Evolutionary conservation across 495 filamentous ascomycete genomes (phyloP).

Genomic region (Glonium stellatum): DNA sequence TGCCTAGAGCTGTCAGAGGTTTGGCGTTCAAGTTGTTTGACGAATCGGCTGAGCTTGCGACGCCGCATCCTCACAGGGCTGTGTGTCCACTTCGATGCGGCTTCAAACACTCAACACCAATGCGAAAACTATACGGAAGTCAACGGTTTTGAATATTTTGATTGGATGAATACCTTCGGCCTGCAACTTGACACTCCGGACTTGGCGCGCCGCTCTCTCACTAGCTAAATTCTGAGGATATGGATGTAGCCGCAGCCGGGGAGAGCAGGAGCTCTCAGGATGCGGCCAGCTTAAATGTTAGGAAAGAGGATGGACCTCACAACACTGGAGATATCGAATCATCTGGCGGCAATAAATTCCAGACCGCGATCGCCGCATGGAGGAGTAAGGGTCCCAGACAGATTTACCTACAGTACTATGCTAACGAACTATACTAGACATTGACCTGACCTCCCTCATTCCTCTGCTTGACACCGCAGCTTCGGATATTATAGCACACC

Average conservation of each 20-base stretch:
- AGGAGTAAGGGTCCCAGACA: conserved; percentile 57
- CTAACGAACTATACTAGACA: conserved; percentile 51
- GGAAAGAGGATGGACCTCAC: neutral
- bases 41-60: conserved; percentile 20
- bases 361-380: conserved; percentile 92
- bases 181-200: neutral
- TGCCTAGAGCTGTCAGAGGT: conserved; percentile 5
- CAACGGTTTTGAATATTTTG: neutral
- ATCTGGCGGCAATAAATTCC: conserved; percentile 75
- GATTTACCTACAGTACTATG: neutral
- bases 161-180: neutral
- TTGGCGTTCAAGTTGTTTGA: neutral
- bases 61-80: conserved; percentile 8
- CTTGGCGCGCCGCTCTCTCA: neutral
- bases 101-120: neutral
- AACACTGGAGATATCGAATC: neutral
- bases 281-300: conserved; percentile 3
- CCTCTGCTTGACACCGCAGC: conserved; percentile 85
- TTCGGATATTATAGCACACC: conserved; percentile 84
- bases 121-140: neutral
- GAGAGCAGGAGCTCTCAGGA: conserved; percentile 23
- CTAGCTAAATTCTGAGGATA: conserved; percentile 1
- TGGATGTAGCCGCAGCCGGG: conserved; percentile 22
- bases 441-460: conserved; percentile 79
- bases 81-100: conserved; percentile 3